Evolutionary conservation across 208 protist genomes (phyloP).

Genomic region (Entamoeba dispar): DNA sequence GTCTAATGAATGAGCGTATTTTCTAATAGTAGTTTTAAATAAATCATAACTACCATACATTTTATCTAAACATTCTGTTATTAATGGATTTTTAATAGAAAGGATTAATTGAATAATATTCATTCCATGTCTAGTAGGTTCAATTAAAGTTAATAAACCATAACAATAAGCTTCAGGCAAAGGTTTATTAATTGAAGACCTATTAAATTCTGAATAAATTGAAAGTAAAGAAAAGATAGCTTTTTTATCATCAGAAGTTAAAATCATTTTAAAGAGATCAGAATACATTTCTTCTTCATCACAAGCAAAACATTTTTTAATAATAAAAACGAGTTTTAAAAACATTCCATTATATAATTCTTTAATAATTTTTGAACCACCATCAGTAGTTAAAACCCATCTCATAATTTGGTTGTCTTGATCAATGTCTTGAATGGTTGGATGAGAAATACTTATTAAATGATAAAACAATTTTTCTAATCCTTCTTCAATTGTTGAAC

Average conservation of each 20-base stretch:
- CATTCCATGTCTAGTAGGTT: background rate
- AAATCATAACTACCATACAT: background rate
- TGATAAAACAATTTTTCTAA: background rate
- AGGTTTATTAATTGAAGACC: background rate
- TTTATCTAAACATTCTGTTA: background rate
- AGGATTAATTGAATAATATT: background rate
- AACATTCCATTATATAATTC: background rate
- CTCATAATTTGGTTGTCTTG: background rate
- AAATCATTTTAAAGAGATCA: background rate
- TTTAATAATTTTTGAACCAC: background rate
- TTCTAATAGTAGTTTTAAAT: background rate
- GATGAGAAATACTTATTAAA: background rate
- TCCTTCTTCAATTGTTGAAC: background rate
- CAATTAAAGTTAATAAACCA: background rate
- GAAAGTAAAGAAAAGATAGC: background rate
- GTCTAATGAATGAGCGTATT: background rate
- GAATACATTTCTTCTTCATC: background rate
- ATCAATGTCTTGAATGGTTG: background rate
- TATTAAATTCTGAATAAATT: background rate
- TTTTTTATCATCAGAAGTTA: background rate
- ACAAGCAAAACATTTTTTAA: background rate
- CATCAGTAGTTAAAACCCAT: background rate
- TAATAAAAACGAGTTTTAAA: background rate
- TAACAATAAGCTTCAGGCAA: background rate
- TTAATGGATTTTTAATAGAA: background rate